Evolutionary conservation across 2,329 filamentous ascomycete species (phyloP), one percentile per base, ranked within the genome.

Genomic region (Verticillium isaacii): DNA sequence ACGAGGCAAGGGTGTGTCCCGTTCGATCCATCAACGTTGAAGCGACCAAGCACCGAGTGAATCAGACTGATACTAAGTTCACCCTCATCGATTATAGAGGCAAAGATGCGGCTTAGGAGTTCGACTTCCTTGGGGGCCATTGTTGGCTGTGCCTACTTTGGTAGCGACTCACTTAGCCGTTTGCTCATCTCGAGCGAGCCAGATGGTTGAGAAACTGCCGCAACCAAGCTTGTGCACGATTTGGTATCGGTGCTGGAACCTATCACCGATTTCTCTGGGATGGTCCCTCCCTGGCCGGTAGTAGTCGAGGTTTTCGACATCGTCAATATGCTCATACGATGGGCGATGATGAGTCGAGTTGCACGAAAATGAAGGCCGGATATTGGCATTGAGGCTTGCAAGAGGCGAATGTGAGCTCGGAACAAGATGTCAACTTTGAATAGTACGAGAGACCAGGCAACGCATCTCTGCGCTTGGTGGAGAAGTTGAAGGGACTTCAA

Each of bases 281-380:
- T 79, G 74, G 63, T 75, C 78, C 11, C 75, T 75, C 5, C 75
- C 74, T 2, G 66, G 67, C 9, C 62, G 59, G 62, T 79, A 78
- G 57, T 68, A 14, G 15, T 65, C 59, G 1, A 68, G 62, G 7
- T 19, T 61, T 39, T 72, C 70, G 17, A 70, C 71, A n/a, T 64
- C 66, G 25, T 68, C 61, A 1, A 71, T 66, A 32, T 60, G 61
- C 11, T 60, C 57, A 19, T 69, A 71, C 25, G 39, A n/a, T 17
- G 55, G n/a, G 36, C 34, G 50, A 19, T 14, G 15, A 34, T 9
- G 15, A 34, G 52, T 59, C 36, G 56, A 61, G 1, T 36, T 32
- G 41, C 41, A 25, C 36, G 56, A 61, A 12, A 56, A 29, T 25
- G 17, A 34, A 19, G n/a, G 25, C 54, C 50, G 57, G 57, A 12